Percentiles rank a stretch among this genome's conserved stretches.
phyloP scores from a whole-genome alignment of 2,329 filamentous ascomycete genomes.

The Bipolaris victoriae region DNA sequence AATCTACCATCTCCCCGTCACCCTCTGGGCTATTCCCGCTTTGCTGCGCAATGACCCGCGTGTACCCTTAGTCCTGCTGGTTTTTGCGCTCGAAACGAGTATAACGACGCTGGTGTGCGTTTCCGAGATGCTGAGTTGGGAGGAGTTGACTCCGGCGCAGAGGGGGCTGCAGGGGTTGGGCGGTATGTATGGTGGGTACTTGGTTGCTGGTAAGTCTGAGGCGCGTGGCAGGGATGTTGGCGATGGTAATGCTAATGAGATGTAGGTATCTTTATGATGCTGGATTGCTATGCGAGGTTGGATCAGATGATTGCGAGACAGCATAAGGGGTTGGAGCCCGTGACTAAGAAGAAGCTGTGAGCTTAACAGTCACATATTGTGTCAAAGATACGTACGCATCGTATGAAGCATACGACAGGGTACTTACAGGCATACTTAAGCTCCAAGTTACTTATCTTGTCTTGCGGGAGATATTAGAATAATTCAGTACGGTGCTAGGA shows the following conservation, averaged over 20 bases:
- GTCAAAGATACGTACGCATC: neutral
- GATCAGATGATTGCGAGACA: slow-evolving; percentile 35
- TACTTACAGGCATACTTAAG: neutral
- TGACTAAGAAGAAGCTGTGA: slow-evolving; percentile 42
- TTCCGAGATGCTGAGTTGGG: slow-evolving; percentile 64
- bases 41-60: slow-evolving; percentile 63
- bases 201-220: slow-evolving; percentile 37
- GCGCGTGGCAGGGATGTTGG: neutral
- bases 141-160: slow-evolving; percentile 37
- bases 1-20: slow-evolving; percentile 66
- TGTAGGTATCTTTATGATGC: slow-evolving; percentile 43
- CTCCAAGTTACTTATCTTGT: no score
- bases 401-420: neutral
- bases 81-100: slow-evolving; percentile 65
- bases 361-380: neutral
- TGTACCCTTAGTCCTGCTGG: slow-evolving; percentile 64
- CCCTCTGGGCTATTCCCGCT: slow-evolving; percentile 64
- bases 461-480: neutral
- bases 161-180: slow-evolving; percentile 38
- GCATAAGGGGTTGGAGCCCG: slow-evolving; percentile 30
- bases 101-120: slow-evolving; percentile 69
- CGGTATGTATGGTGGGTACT: slow-evolving; percentile 50
- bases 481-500: neutral
- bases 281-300: slow-evolving; percentile 45
- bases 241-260: neutral